These are phyloP conservation scores for Lojkania enalia DNA, from an alignment of 2,329 filamentous ascomycete genomes.

Conservation along the genomic window DNA sequence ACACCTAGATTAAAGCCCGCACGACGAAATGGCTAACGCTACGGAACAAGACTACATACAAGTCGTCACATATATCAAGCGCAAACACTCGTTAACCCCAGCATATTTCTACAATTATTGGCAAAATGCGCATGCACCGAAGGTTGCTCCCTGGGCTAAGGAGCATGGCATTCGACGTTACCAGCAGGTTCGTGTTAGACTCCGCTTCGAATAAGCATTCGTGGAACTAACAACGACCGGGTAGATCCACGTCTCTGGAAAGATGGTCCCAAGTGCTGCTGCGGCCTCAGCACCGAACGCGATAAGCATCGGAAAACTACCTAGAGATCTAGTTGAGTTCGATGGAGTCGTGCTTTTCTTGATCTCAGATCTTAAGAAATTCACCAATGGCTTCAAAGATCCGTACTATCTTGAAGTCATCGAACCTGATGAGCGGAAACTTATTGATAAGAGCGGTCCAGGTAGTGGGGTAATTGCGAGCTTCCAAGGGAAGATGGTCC, in stretches of 20 bases:
- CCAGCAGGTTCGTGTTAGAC: slow-evolving; percentile 31
- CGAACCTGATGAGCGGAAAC: slow-evolving; percentile 32
- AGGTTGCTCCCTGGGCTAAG: slow-evolving; percentile 40
- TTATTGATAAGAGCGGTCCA: slow-evolving; percentile 34
- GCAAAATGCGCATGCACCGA: slow-evolving; percentile 38
- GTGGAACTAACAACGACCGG: background rate
- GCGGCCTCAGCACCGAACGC: slow-evolving; percentile 25
- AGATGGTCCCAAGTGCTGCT: slow-evolving; percentile 16
- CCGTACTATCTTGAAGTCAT: slow-evolving; percentile 38
- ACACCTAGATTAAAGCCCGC: too few species aligned
- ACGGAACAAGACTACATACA: slow-evolving; percentile 15
- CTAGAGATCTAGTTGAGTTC: slow-evolving; percentile 24
- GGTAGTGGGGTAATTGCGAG: slow-evolving; percentile 19
- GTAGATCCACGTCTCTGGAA: slow-evolving; percentile 22
- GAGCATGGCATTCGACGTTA: slow-evolving; percentile 41
- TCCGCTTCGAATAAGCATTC: background rate
- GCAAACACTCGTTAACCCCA: slow-evolving; percentile 31
- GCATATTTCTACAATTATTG: slow-evolving; percentile 43
- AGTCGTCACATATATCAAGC: slow-evolving; percentile 27
- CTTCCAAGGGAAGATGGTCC: slow-evolving; percentile 16
- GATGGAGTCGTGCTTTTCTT: slow-evolving; percentile 40
- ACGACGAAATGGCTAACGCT: slow-evolving; percentile 6
- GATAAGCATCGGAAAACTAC: slow-evolving; percentile 7
- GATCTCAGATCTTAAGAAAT: slow-evolving; percentile 28
- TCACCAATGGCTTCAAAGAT: slow-evolving; percentile 33